Base-by-base conservation (phyloP, 116 monocot species). In the Trichopus zeylanicus region DNA sequence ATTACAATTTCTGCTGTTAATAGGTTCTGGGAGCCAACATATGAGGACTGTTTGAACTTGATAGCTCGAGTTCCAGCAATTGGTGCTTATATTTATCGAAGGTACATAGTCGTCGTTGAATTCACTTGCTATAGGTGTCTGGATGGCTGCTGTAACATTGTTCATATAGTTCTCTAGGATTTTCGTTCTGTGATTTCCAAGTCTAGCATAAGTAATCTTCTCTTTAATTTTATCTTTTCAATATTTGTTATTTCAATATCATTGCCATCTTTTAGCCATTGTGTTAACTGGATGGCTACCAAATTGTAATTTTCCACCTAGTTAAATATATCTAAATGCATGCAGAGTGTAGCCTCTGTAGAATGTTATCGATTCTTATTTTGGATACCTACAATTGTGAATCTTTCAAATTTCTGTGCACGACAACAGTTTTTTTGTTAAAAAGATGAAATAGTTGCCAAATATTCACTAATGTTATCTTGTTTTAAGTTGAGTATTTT, bases 1-100 rank as follows among this genome's bases (percentile, higher is more conserved):
- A n/a, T 13, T 42, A 9, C 8, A 42, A 42, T 42, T 10, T 0
- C 18, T 31, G 30, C 28, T 19, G 3, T 26, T 27, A 2, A 46
- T 26, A 99, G 92, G 76, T 99, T 81, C 62, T 99, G 99, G 99
- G 98, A 99, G 67, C 99, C 92, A 62, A 91, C 99, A 20, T 92
- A 81, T 73, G 99, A 99, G 61, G 99, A 99, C 57, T 77, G 69
- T 70, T 48, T 99, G 46, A 88, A 91, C 56, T 88, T 99, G 70
- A 88, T 99, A 70, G 92, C 99, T 35, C 80, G 69, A 51, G 60
- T 88, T 66, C 92, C 99, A 46, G 64, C 68, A 31, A 82, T 99
- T 46, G 99, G 88, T 60, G 66, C 99, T 49, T 99, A 85, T 83
- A 58, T 99, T 46, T 99, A 99, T 67, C 58, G 92, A 47, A 99